Conservation (phyloP, 2,329 filamentous ascomycete species). For the Blastomyces silverae region DNA sequence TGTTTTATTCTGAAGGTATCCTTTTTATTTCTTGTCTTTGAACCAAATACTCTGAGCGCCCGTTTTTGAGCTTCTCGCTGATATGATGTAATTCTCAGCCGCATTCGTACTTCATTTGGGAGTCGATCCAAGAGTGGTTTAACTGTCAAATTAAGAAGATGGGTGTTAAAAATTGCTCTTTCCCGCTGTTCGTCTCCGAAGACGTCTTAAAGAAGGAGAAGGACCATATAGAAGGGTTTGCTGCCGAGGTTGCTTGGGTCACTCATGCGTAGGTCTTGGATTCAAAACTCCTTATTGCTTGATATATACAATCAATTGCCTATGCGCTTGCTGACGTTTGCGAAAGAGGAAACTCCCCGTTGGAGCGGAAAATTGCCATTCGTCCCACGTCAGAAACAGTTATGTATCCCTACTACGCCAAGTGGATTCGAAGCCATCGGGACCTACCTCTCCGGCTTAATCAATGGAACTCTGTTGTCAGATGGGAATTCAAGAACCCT, state of each 20-base stretch:
- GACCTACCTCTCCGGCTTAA: slow-evolving; percentile 91
- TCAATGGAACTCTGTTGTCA: slow-evolving; percentile 94
- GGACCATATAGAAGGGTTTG: slow-evolving; percentile 97
- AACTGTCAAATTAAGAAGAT: slow-evolving; percentile 72
- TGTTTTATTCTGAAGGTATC: slow-evolving; percentile 83
- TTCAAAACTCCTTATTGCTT: too few species aligned
- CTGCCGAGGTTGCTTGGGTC: slow-evolving; percentile 57
- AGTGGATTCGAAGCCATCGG: slow-evolving; percentile 94
- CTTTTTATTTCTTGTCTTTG: slow-evolving; percentile 9
- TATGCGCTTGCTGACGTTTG: slow-evolving; percentile 25
- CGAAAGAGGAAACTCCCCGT: slow-evolving; percentile 74
- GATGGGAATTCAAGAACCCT: slow-evolving; percentile 95
- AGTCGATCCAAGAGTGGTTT: slow-evolving; percentile 54
- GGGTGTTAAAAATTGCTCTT: slow-evolving; percentile 92
- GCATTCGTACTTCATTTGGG: slow-evolving; percentile 61
- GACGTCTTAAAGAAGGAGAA: slow-evolving; percentile 84
- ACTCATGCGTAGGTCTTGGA: slow-evolving; percentile 41
- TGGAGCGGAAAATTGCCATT: slow-evolving; percentile 71
- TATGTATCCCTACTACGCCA: slow-evolving; percentile 94
- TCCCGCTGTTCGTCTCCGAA: slow-evolving; percentile 89
- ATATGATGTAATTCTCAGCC: slow-evolving; percentile 39
- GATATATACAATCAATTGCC: slow-evolving; percentile 10
- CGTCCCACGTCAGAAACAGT: slow-evolving; percentile 67
- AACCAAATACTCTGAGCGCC: background rate
- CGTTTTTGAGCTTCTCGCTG: slow-evolving; percentile 6